These are phyloP conservation scores for Fusarium virguliforme DNA, from an alignment of 2,329 filamentous ascomycete genomes.

Conservation along the genomic window DNA sequence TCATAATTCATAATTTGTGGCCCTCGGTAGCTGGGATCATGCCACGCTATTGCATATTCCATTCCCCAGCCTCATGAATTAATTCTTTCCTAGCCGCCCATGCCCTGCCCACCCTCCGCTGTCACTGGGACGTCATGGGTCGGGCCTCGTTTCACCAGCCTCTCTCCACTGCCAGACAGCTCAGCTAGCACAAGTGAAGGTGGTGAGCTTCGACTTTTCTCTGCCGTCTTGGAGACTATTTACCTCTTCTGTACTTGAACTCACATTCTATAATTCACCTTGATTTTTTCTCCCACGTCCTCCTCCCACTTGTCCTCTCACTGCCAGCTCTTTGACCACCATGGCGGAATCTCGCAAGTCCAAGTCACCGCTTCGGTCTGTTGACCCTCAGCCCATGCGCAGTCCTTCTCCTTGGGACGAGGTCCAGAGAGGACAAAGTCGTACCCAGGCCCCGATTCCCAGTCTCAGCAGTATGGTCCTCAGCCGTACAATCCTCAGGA, in stretches of 20 bases:
- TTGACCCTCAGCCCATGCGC: slow-evolving; percentile 52
- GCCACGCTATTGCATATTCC: slow-evolving; percentile 42
- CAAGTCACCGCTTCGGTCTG: slow-evolving; percentile 47
- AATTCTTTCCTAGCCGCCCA: slow-evolving; percentile 6
- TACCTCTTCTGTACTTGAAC: slow-evolving; percentile 15
- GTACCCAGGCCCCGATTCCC: slow-evolving; percentile 42
- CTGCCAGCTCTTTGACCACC: slow-evolving; percentile 4
- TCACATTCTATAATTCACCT: slow-evolving; percentile 10
- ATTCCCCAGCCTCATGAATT: slow-evolving; percentile 48
- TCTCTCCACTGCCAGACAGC: slow-evolving; percentile 43
- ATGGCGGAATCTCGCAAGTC: slow-evolving; percentile 45
- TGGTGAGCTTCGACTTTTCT: slow-evolving; percentile 28
- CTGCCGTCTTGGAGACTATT: neutral
- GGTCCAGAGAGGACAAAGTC: slow-evolving; percentile 44
- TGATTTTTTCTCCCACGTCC: neutral
- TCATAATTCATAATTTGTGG: slow-evolving; percentile 11
- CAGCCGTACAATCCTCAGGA: slow-evolving; percentile 44
- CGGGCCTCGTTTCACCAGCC: slow-evolving; percentile 46
- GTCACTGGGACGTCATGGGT: slow-evolving; percentile 47
- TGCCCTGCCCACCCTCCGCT: slow-evolving; percentile 40
- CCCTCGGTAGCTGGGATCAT: slow-evolving; percentile 28
- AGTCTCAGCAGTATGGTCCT: slow-evolving; percentile 40
- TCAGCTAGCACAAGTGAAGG: slow-evolving; percentile 15
- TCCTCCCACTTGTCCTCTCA: neutral
- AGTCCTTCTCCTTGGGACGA: slow-evolving; percentile 45